These are phyloP conservation scores for Megacollybia platyphylla DNA, from an alignment of 1,284 basidiomycete species.

Conservation along the genomic window DNA sequence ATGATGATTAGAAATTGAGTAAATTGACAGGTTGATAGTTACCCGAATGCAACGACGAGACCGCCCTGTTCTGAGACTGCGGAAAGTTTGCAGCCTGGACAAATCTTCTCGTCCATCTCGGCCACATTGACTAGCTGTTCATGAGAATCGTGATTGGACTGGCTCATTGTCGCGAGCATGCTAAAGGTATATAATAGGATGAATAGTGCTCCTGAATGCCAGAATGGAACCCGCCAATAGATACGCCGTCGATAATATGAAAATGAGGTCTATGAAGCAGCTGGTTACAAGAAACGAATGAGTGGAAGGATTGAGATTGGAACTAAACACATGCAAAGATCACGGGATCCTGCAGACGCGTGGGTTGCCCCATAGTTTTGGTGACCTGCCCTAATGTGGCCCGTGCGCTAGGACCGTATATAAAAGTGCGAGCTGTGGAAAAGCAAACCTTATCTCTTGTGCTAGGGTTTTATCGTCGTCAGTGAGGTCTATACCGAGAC, in stretches of 20 bases:
- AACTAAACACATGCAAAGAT: too few species aligned
- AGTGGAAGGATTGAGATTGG: too few species aligned
- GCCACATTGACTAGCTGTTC: conserved; percentile 5
- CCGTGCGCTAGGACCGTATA: not conserved
- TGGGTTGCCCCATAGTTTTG: too few species aligned
- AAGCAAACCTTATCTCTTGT: not conserved
- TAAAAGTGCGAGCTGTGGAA: not conserved
- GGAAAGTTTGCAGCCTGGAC: conserved; percentile 76
- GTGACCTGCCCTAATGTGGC: not conserved
- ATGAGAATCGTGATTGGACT: conserved; percentile 6
- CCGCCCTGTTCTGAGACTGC: conserved; percentile 80
- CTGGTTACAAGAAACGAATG: too few species aligned
- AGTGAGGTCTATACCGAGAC: not conserved
- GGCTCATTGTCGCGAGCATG: conserved; percentile 18
- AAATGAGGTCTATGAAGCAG: too few species aligned
- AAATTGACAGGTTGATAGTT: conserved; percentile 10
- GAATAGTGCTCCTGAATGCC: not conserved
- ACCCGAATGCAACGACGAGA: conserved; percentile 88
- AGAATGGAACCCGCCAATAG: not conserved
- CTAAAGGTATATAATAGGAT: conserved; percentile 8
- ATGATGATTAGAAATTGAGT: conserved; percentile 6
- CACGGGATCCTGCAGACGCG: too few species aligned
- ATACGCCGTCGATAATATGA: not conserved
- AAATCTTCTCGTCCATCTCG: conserved; percentile 47
- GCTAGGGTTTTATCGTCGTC: not conserved